Percentiles rank a stretch among this genome's conserved stretches.
Evolutionary conservation across 2,329 filamentous ascomycete species (phyloP).

Genomic region (Cylindrodendrum hubeiense): DNA sequence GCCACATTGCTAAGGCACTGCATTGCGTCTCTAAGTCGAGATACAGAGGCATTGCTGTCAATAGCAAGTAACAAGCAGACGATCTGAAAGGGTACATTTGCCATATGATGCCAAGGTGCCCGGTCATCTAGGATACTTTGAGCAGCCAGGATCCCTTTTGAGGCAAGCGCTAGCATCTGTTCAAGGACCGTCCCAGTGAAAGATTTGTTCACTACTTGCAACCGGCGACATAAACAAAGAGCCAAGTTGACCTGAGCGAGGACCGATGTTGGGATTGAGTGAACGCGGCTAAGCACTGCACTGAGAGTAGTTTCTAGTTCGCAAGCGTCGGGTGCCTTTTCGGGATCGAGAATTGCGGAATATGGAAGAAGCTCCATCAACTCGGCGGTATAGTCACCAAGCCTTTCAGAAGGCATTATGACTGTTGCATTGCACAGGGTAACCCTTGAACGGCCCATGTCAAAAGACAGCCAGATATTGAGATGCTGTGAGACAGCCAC

Average conservation of each 20-base stretch:
- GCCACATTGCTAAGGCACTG: slow-evolving; percentile 57
- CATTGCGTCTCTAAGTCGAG: slow-evolving; percentile 64
- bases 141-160: slow-evolving; percentile 60
- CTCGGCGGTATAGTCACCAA: slow-evolving; percentile 59
- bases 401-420: slow-evolving; percentile 52
- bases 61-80: slow-evolving; percentile 68
- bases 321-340: slow-evolving; percentile 53
- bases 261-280: slow-evolving; percentile 57
- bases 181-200: slow-evolving; percentile 58
- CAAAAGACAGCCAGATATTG: slow-evolving; percentile 71
- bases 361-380: slow-evolving; percentile 65
- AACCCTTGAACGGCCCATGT: slow-evolving; percentile 67
- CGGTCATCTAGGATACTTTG: slow-evolving; percentile 57
- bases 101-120: slow-evolving; percentile 70
- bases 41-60: slow-evolving; percentile 62
- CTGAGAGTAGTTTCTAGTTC: slow-evolving; percentile 59
- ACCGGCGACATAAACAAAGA: slow-evolving; percentile 66
- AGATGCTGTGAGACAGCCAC: slow-evolving; percentile 67
- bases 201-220: slow-evolving; percentile 63
- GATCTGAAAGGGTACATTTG: slow-evolving; percentile 70
- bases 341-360: slow-evolving; percentile 66
- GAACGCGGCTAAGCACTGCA: slow-evolving; percentile 54
- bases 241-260: slow-evolving; percentile 67
- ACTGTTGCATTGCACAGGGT: slow-evolving; percentile 59
- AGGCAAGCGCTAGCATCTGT: slow-evolving; percentile 59